Evolutionary conservation across 1,284 basidiomycete species (phyloP), one percentile per base, ranked within the genome.

Genomic region (Rhodotorula sp.): DNA sequence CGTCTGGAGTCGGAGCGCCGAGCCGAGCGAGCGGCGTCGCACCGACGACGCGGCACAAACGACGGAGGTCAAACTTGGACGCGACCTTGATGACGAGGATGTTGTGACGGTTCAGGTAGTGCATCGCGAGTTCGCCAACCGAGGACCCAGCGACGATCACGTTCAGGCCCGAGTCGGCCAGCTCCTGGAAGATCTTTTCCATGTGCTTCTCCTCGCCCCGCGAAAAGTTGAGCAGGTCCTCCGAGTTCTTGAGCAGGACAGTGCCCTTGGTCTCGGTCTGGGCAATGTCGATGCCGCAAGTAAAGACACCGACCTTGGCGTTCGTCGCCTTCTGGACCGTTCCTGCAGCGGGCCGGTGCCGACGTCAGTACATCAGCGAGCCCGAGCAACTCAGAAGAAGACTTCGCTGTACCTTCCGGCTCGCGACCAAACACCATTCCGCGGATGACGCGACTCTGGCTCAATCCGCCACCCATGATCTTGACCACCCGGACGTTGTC

Each of bases 191-290:
- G 81, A 95, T 93, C 92, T 92, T 93, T 85, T 97, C 93, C 71
- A 95, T 85, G 78, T 97, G 92, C 82, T 93, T 88, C 83, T 99
- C 97, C 83, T 99, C 97, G 49, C 94, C 97, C 31, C 87, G 86
- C 5, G 94, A 93, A 80, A 99, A 99, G 84, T 95, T 93, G 74
- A 97, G 86, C 86, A 99, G 91, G 81, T 99, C 95, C 69, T 97
- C 90, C 8, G 95, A 93, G 81, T 89, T 98, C 82, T 95, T 93
- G 78, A 99, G 86, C 60, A 99, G 86, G 2, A 99, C 97, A 3
- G 97, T 99, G 61, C 97, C 97, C 83, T 99, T 99, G 31, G 97
- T 99, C 83, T 99, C 97, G 31, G 97, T 98, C 82, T 99, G 97
- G 21, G 93, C 87, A 70, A 93, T 88, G 81, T 98, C 95, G 71